Base-by-base conservation (phyloP, 108 stramenopile genomes). In the Cyclotella choctawhatcheeana region DNA sequence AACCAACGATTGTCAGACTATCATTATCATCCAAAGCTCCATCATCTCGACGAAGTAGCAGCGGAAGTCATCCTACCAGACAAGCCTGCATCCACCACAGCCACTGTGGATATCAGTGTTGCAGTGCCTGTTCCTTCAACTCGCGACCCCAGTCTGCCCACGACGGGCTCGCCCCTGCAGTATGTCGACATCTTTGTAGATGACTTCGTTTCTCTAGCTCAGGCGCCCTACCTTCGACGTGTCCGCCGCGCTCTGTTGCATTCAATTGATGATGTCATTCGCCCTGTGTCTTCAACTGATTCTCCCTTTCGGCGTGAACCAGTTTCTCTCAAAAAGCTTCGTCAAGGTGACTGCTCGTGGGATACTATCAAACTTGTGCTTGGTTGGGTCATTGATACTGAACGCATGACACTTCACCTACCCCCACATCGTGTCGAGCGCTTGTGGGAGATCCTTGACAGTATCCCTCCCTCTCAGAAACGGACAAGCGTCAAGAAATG, bases 251-350 rank as follows among this genome's bases (percentile, higher is more conserved):
- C 27, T 5, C 24, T 54, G 3, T 2, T 54, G 25, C 25, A 54
- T 29, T 4, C 25, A 22, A 54, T 54, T 26, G 17, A 54, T 27
- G 53, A 27, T 54, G 53, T 17, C 26, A 54, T 48, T n/a, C 18
- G 47, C 16, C 47, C n/a, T n/a, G 16, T 48, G 4, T n/a, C 12
- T 4, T n/a, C n/a, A n/a, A n/a, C 25, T 24, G 53, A 54, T 20
- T 20, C 27, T 26, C 53, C 53, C 24, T 25, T 5, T 16, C 17
- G 53, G 25, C 53, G 27, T 24, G 53, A 54, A 16, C 53, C 53
- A 26, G 53, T 54, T 7, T 54, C 53, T 26, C 21, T 54, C 25
- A 54, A 54, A n/a, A 54, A 54, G 26, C 53, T 54, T 26, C 16
- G 27, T 5, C 53, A 54, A 16, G 27, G 53, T 27, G 21, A 54